phyloP scores from a whole-genome alignment of 148 eudicot species.

The Cornus controversa region DNA sequence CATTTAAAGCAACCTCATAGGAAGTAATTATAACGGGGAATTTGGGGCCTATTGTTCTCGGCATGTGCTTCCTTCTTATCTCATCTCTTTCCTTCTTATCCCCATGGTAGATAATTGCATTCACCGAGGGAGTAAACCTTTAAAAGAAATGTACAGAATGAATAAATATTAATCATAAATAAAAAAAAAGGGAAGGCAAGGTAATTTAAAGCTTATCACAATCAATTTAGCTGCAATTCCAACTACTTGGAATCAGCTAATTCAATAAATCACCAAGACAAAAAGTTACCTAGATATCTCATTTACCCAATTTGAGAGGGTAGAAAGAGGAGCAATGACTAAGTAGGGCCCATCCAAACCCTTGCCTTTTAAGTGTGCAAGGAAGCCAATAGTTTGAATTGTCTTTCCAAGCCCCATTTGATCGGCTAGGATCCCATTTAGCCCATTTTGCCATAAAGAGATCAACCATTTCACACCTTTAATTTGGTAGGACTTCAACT shows the following conservation, averaged over 20 bases:
- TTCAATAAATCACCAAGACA: neutral
- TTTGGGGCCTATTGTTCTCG: constrained; percentile 60
- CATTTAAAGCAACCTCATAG: constrained; percentile 78
- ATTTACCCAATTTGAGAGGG: constrained; percentile 93
- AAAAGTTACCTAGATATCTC: constrained; percentile 63
- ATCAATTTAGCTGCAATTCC: no score
- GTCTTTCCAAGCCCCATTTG: constrained; percentile 99
- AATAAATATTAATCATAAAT: neutral
- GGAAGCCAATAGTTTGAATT: constrained; percentile 89
- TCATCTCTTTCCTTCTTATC: constrained; percentile 56
- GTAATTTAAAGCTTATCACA: no score
- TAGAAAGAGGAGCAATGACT: constrained; percentile 95
- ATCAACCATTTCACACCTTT: constrained; percentile 98
- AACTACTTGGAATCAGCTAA: neutral
- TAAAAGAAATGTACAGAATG: constrained; percentile 2
- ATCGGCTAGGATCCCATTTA: constrained; percentile 97
- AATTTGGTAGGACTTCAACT: constrained; percentile 79
- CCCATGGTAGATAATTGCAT: constrained; percentile 89
- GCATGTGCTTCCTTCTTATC: constrained; percentile 75
- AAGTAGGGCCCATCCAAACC: constrained; percentile 93
- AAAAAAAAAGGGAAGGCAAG: no score
- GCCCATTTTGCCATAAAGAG: constrained; percentile 94
- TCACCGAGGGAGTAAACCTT: constrained; percentile 82
- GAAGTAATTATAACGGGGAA: constrained; percentile 92
- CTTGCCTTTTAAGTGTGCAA: constrained; percentile 90